phyloP scores from a whole-genome alignment of 805 yeast genomes.

The Metschnikowia cerradonensis region DNA sequence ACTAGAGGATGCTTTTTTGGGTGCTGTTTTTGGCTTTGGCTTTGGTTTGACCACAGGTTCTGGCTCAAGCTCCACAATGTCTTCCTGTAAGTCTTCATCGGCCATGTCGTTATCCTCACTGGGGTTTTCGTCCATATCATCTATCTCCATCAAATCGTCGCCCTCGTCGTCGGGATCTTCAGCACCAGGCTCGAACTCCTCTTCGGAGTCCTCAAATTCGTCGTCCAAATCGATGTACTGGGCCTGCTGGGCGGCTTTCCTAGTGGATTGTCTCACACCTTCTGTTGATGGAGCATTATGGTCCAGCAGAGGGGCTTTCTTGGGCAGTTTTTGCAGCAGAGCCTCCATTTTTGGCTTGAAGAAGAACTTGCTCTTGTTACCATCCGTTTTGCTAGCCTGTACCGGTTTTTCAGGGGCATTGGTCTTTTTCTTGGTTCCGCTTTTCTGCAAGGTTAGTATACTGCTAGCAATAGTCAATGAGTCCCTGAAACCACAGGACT shows the following conservation, averaged over 20 bases:
- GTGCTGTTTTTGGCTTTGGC: constrained; percentile 6
- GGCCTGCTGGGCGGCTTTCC: constrained; percentile 11
- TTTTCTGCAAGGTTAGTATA: background rate
- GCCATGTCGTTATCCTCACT: constrained; percentile 6
- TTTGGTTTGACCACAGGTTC: constrained; percentile 8
- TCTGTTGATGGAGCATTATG: background rate
- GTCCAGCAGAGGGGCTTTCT: background rate
- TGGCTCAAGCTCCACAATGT: constrained; percentile 11
- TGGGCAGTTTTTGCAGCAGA: background rate
- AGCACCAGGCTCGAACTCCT: constrained; percentile 21
- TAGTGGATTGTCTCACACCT: constrained; percentile 9
- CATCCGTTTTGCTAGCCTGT: background rate
- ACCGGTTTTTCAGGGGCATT: background rate
- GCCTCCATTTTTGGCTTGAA: background rate
- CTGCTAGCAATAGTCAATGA: no score
- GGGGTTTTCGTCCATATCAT: constrained; percentile 16
- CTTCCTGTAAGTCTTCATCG: constrained; percentile 10
- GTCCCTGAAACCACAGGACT: no score
- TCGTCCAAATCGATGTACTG: constrained; percentile 16
- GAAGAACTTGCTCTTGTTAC: background rate
- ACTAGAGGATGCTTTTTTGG: constrained; percentile 1
- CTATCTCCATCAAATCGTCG: constrained; percentile 9
- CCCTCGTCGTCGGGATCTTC: constrained; percentile 12
- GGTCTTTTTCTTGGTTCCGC: background rate
- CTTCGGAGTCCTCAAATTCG: constrained; percentile 22